Base-by-base conservation (phyloP, 768 basidiomycete species). In the Amanita molliuscula region DNA sequence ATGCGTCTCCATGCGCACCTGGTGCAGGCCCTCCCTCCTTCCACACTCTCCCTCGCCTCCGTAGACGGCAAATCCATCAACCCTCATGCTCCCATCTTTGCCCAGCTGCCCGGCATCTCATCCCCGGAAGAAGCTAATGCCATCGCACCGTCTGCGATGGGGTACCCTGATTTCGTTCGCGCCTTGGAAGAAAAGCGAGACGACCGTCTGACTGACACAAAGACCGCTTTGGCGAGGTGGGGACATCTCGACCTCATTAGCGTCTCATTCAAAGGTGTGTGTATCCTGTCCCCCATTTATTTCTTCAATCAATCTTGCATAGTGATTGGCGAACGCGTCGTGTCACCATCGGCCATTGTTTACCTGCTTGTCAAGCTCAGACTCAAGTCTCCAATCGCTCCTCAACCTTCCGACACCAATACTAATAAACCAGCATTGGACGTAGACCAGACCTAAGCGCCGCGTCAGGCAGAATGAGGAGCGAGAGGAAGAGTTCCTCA, bases 241-340 rank as follows among this genome's bases (percentile, higher is more conserved):
- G 84, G 84, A 1, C 72, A 74, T 41, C 66, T 89, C 18, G 86
- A 97, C 47, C 68, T 98, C 33, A 80, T 88, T 16, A 83, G 87
- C 61, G 84, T 86, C 18, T 67, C 75, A 10, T 97, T 96, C 75
- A 87, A 87, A 73, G 92, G 92, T 91, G 46, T 31, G 73, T 51
- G 29, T 37, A 2, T 35, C 25, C 16, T 6, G 26, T 8, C 33
- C 40, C 52, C 5, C 4, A 8, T 23, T 11, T 33, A 21, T 7
- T 20, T 1, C 13, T 31, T 4, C 33, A 18, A 41, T 18, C 33
- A 45, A 25, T 50, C 16, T 33, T 20, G 34, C 15, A 10, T 51
- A 92, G 93, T 99, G 47, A 88, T 91, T 53, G 95, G 89, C 48
- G 96, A 99, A 66, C 82, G 82, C 13, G 66, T 85, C 29, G 79